phyloP scores from a whole-genome alignment of 1,139 yeast species.

The Casaregolazyma lundiana region DNA sequence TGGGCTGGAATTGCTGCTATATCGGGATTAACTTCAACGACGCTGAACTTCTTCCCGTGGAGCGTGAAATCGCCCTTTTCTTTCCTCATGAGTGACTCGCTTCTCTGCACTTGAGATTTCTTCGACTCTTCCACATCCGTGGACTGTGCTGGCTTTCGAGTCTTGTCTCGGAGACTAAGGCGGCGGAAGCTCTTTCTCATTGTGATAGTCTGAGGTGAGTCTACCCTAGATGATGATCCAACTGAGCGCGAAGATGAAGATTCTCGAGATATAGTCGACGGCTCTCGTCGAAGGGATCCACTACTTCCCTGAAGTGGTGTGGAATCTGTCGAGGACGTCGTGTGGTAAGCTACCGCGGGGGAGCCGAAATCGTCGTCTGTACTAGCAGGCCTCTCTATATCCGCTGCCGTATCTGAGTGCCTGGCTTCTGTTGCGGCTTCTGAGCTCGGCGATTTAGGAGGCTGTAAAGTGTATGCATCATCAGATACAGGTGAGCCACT shows the following conservation, averaged over 20 bases:
- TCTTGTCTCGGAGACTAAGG: conserved; percentile 5
- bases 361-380: background rate
- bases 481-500: background rate
- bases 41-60: conserved; percentile 32
- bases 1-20: conserved; percentile 26
- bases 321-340: background rate
- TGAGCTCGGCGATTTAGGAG: background rate
- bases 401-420: background rate
- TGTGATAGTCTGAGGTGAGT: conserved; percentile 4
- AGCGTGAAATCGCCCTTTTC: conserved; percentile 29
- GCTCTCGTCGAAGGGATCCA: conserved; percentile 1
- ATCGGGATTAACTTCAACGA: conserved; percentile 34
- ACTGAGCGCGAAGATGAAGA: background rate
- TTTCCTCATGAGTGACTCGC: conserved; percentile 28
- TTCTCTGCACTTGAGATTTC: conserved; percentile 20
- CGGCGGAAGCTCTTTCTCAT: conserved; percentile 9
- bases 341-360: background rate
- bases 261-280: conserved; percentile 1
- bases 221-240: background rate
- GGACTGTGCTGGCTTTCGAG: conserved; percentile 2
- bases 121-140: background rate
- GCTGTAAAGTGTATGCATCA: background rate
- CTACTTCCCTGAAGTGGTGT: background rate
- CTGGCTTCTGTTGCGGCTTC: background rate
- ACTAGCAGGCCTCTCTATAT: background rate